Conservation (phyloP, 1,284 basidiomycete species). For the Ustilago bromivora region DNA sequence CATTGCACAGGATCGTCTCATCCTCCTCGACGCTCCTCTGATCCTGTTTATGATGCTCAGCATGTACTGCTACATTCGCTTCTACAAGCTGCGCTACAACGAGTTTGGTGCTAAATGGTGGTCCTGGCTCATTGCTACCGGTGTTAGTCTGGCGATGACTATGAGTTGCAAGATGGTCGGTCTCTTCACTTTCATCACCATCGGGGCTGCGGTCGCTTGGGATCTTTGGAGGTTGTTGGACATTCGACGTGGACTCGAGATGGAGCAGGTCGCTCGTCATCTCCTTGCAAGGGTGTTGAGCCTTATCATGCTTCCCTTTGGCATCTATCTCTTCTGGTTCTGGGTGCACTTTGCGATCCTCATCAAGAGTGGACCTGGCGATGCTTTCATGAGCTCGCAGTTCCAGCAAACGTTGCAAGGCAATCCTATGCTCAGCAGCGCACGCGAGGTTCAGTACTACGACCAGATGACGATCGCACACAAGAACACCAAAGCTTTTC, state of each 20-base stretch:
- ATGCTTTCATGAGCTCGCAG: constrained; percentile 94
- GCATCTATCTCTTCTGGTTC: constrained; percentile 95
- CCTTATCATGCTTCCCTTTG: constrained; percentile 87
- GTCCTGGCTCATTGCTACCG: constrained; percentile 91
- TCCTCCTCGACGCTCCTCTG: constrained; percentile 92
- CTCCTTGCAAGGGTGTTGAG: constrained; percentile 86
- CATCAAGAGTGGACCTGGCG: constrained; percentile 89
- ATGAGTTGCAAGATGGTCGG: constrained; percentile 99
- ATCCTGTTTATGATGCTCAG: constrained; percentile 96
- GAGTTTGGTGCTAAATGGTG: constrained; percentile 77
- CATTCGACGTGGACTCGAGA: constrained; percentile 78
- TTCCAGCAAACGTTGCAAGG: constrained; percentile 96
- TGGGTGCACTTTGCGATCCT: constrained; percentile 94
- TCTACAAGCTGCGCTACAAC: constrained; percentile 91
- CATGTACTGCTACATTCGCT: constrained; percentile 93
- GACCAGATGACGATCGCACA: constrained; percentile 89
- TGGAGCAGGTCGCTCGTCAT: constrained; percentile 86
- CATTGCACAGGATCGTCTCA: constrained; percentile 92
- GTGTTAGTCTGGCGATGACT: constrained; percentile 91
- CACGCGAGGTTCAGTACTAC: constrained; percentile 91
- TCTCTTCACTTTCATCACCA: constrained; percentile 86
- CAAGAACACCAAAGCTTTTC: constrained; percentile 89
- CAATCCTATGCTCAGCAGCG: constrained; percentile 89
- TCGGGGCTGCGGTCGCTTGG: constrained; percentile 89
- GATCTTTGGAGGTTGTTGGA: constrained; percentile 97